Base-by-base conservation (phyloP, 164 flowering plant species). In the Litsea cubeba region DNA sequence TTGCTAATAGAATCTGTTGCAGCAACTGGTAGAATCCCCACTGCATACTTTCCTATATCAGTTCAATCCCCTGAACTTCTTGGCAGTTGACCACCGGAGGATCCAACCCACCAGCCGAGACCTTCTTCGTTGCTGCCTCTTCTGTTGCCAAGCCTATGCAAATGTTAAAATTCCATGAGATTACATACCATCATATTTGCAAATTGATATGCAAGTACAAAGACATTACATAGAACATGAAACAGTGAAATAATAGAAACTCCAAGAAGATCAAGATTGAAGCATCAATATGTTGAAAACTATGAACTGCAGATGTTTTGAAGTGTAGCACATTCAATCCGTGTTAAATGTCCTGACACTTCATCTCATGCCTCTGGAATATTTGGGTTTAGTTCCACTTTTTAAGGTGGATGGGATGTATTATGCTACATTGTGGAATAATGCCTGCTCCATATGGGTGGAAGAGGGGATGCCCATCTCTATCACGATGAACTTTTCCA, bases 131-230 rank as follows among this genome's bases (percentile, higher is more conserved):
- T 71, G 80, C 67, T 75, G 83, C 67, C 81, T 84, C 67, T 80
- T 79, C 62, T 69, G 67, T 73, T 78, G 82, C 87, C 86, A 84
- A 49, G 82, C 85, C 90, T 88, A 87, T 72, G 22, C 51, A 35
- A 66, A 30, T 71, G 15, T 30, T 66, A 12, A 12, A 3, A 12
- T 23, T 23, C 25, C 28, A 25, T n/a, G 26, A 63, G 6, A n/a
- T 12, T 11, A 22, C 12, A n/a, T 11, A 62, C 18, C 24, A 14
- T 60, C 18, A 30, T 46, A 60, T 15, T 32, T 22, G 3, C 6
- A 40, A 62, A 64, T 14, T 12, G 3, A 62, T 15, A 26, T n/a
- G 5, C 14, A 23, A 30, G 32, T 25, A 8, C n/a, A 32, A 66
- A 32, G 23, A 32, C 5, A 40, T 6, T 10, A 64, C 32, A 26